A percentile compares a stretch with the other conserved stretches of the same genome.
These are phyloP conservation scores for Hymenoscyphus salicellus DNA, from an alignment of 2,329 filamentous ascomycete species.

Conservation along the genomic window DNA sequence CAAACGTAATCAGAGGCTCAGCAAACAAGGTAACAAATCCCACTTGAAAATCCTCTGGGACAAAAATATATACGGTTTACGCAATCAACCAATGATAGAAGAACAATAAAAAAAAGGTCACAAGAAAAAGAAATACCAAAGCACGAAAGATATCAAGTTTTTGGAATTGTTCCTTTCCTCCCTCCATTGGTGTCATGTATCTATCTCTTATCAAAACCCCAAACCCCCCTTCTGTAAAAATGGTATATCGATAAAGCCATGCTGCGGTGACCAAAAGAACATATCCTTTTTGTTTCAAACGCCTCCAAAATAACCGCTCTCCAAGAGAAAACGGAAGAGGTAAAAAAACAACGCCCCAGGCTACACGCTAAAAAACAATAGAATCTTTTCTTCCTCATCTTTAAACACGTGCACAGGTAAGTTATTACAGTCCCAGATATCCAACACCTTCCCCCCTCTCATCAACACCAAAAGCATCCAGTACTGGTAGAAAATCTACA, in stretches of 20 bases:
- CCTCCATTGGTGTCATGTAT: no score
- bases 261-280: neutral
- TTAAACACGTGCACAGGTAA: neutral
- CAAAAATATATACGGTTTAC: no score
- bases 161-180: no score
- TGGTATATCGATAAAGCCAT: neutral
- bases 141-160: no score
- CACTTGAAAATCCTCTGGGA: no score
- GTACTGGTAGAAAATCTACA: constrained; percentile 10
- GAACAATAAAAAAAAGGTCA: no score
- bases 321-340: neutral
- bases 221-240: neutral
- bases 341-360: neutral
- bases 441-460: neutral
- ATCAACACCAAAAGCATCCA: neutral
- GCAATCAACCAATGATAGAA: no score
- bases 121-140: no score
- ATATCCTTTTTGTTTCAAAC: neutral
- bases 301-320: neutral
- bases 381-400: neutral
- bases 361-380: neutral
- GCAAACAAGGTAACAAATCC: no score
- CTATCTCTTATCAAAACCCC: no score
- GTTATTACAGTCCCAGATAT: neutral
- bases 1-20: no score